phyloP scores from a whole-genome alignment of 768 basidiomycete genomes.

The Suillus sp. region DNA sequence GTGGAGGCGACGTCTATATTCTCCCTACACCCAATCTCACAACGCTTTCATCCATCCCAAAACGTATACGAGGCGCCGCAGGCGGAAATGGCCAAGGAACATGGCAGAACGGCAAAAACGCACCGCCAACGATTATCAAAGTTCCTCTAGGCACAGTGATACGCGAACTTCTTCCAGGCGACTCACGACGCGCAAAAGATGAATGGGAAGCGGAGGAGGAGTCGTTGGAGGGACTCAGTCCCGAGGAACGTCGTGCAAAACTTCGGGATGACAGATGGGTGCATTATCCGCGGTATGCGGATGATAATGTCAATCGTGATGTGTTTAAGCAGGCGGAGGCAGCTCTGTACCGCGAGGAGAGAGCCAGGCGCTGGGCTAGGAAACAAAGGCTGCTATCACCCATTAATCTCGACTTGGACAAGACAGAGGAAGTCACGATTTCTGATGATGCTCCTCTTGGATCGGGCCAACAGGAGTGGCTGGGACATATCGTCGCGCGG shows the following conservation, averaged over 20 bases:
- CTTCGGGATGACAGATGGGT: slow-evolving; percentile 74
- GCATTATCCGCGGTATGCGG: slow-evolving; percentile 72
- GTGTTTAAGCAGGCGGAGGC: slow-evolving; percentile 74
- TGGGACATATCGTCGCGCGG: slow-evolving; percentile 67
- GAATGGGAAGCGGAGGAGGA: slow-evolving; percentile 78
- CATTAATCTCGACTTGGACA: slow-evolving; percentile 64
- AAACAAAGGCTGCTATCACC: slow-evolving; percentile 45
- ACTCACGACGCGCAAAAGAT: slow-evolving; percentile 63
- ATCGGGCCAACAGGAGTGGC: slow-evolving; percentile 47
- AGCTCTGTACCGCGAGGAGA: slow-evolving; percentile 59
- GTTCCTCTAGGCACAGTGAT: slow-evolving; percentile 94
- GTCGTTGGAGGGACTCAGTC: slow-evolving; percentile 47
- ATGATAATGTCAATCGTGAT: slow-evolving; percentile 62
- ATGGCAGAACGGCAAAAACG: slow-evolving; percentile 83
- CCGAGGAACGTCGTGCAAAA: slow-evolving; percentile 52
- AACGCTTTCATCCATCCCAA: slow-evolving; percentile 71
- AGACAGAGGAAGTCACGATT: slow-evolving; percentile 41
- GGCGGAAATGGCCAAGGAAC: slow-evolving; percentile 81
- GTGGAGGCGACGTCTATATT: slow-evolving; percentile 86
- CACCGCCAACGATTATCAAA: slow-evolving; percentile 68
- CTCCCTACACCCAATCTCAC: slow-evolving; percentile 76
- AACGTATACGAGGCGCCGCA: slow-evolving; percentile 63
- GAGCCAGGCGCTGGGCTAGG: slow-evolving; percentile 53
- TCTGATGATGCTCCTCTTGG: slow-evolving; percentile 66
- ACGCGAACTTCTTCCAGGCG: slow-evolving; percentile 67